phyloP scores from a whole-genome alignment of 176 grass and related monocot genomes.

The Cenchrus americanus region DNA sequence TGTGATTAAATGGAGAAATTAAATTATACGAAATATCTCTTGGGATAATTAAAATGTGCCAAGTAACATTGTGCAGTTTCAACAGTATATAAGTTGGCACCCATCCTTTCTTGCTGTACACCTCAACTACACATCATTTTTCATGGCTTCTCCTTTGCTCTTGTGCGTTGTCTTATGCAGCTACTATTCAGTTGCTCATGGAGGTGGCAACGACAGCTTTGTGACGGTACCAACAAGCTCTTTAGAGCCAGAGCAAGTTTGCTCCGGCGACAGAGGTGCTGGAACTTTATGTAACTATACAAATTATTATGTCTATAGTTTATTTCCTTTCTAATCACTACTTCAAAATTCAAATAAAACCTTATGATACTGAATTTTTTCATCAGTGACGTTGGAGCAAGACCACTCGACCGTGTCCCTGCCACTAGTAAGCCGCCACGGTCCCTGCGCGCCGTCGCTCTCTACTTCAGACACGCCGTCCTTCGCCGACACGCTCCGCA shows the following conservation, averaged over 20 bases:
- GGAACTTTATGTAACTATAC: neutral
- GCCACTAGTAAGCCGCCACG: neutral
- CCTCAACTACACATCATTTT: neutral
- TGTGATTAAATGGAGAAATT: no score
- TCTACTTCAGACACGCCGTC: neutral
- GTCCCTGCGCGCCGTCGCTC: neutral
- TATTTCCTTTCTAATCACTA: neutral
- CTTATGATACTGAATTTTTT: neutral
- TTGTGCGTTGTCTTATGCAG: slow-evolving; percentile 4
- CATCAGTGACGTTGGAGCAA: neutral
- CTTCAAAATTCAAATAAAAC: neutral
- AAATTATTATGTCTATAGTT: neutral
- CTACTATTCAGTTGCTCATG: neutral
- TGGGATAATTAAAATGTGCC: no score
- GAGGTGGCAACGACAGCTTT: neutral
- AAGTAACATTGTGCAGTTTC: neutral
- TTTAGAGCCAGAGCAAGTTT: neutral
- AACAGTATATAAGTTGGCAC: neutral
- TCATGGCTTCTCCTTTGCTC: slow-evolving; percentile 21
- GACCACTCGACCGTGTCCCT: neutral
- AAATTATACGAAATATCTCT: no score
- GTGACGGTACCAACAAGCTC: neutral
- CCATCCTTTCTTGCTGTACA: neutral
- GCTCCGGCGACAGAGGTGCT: neutral
- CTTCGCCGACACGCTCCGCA: neutral